Conservation (phyloP, 2,329 filamentous ascomycete genomes). For the Exutisphaerella laricina region DNA sequence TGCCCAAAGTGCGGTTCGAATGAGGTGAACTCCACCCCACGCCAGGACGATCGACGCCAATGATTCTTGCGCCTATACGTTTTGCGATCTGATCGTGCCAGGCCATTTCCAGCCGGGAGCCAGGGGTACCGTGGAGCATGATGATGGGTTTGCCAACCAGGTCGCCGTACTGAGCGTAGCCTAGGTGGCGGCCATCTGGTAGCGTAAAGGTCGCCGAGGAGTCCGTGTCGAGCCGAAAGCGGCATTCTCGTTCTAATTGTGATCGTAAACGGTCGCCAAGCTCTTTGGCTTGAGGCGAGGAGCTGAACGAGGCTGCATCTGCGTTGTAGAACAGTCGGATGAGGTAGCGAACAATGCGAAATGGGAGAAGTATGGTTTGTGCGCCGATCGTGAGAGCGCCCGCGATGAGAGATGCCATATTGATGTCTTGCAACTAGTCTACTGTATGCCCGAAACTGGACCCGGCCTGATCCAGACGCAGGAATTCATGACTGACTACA, state of each 20-base stretch:
- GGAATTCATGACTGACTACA: too few species aligned
- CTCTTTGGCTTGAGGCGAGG: background rate
- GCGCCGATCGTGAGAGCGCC: background rate
- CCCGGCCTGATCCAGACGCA: too few species aligned
- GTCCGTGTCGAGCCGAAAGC: constrained; percentile 6
- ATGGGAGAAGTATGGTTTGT: background rate
- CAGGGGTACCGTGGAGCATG: constrained; percentile 42
- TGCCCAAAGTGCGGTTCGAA: constrained; percentile 34
- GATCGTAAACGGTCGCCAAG: background rate
- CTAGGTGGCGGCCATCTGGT: constrained; percentile 37
- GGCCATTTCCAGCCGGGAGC: constrained; percentile 40
- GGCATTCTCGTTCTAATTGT: background rate
- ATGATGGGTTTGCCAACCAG: constrained; percentile 34
- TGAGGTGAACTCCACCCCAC: constrained; percentile 40
- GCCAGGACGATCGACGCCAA: constrained; percentile 42
- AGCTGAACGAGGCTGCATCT: background rate
- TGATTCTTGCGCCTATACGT: constrained; percentile 36
- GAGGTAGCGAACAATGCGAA: background rate
- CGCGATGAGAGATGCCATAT: background rate
- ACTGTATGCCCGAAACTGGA: too few species aligned
- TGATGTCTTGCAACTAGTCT: background rate
- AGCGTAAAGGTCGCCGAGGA: constrained; percentile 6
- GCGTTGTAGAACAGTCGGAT: background rate
- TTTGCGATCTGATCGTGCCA: constrained; percentile 33
- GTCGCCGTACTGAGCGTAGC: constrained; percentile 43